These are phyloP conservation scores for Penicillium sp. DNA, from an alignment of 2,329 filamentous ascomycete species.

Conservation along the genomic window DNA sequence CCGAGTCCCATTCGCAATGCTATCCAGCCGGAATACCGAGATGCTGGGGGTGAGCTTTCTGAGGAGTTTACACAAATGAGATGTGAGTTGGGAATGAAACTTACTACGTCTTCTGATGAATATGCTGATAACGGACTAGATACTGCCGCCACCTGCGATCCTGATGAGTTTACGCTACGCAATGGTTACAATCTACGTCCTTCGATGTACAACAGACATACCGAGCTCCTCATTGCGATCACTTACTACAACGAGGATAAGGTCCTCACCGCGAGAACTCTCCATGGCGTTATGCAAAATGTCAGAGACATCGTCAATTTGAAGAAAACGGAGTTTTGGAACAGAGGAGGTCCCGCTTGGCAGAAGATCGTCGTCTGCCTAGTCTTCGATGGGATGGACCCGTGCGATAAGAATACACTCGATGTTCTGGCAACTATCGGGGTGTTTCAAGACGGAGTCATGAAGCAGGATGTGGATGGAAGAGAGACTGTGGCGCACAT, in stretches of 20 bases:
- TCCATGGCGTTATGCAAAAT: constrained; percentile 97
- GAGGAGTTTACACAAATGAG: constrained; percentile 20
- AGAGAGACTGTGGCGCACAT: constrained; percentile 93
- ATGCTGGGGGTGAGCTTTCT: constrained; percentile 13
- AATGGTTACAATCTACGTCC: constrained; percentile 96
- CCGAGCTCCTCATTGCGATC: constrained; percentile 89
- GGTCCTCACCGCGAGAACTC: constrained; percentile 78
- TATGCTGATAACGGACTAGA: constrained; percentile 47
- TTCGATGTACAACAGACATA: constrained; percentile 96
- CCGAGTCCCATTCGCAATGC: constrained; percentile 18
- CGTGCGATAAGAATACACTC: constrained; percentile 89
- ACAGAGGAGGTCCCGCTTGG: constrained; percentile 95
- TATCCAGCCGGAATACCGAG: constrained; percentile 15
- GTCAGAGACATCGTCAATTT: constrained; percentile 95
- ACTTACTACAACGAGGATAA: constrained; percentile 99
- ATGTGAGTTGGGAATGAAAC: constrained; percentile 3
- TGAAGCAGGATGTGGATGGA: constrained; percentile 95
- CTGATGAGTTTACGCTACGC: constrained; percentile 94
- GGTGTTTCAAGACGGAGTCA: constrained; percentile 92
- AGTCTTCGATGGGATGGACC: constrained; percentile 94
- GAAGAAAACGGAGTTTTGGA: constrained; percentile 98
- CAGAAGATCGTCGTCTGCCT: constrained; percentile 96
- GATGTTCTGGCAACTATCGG: constrained; percentile 89
- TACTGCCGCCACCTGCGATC: constrained; percentile 92
- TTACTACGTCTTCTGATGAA: not conserved